Evolutionary conservation across 768 basidiomycete species (phyloP).

Genomic region (Lentinula sp.): DNA sequence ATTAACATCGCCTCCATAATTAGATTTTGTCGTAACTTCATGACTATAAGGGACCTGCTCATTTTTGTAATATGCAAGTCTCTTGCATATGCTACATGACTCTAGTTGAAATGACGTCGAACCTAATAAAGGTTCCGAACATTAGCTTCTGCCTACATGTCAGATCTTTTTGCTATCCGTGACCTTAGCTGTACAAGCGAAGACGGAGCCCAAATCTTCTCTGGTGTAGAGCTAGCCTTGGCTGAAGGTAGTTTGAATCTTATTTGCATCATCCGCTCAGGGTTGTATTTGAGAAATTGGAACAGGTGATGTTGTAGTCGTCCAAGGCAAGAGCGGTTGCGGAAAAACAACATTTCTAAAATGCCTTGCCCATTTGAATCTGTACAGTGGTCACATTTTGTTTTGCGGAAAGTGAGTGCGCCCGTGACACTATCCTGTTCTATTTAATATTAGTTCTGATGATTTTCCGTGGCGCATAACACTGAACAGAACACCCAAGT

Average conservation of each 20-base stretch:
- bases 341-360: conserved; percentile 83
- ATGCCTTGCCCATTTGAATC: conserved; percentile 73
- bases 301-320: conserved; percentile 61
- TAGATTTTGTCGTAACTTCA: neutral
- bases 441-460: neutral
- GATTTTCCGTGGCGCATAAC: too few species aligned
- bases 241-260: conserved; percentile 36
- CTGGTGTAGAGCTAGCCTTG: conserved; percentile 54
- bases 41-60: neutral
- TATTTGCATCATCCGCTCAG: too few species aligned
- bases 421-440: neutral
- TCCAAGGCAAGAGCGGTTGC: conserved; percentile 77
- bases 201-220: conserved; percentile 47
- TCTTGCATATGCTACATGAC: neutral
- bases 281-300: neutral
- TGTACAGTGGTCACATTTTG: conserved; percentile 60
- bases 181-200: conserved; percentile 44
- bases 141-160: neutral
- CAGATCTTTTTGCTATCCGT: conserved; percentile 44
- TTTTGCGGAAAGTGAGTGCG: conserved; percentile 56
- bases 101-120: neutral
- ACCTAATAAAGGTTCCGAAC: neutral
- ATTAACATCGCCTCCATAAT: neutral
- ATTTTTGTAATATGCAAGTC: neutral
- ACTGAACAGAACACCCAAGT: conserved; percentile 41